Evolutionary conservation across 345 rosid species (phyloP), one percentile per base, ranked within the genome.

Genomic region (Abelmoschus esculentus): DNA sequence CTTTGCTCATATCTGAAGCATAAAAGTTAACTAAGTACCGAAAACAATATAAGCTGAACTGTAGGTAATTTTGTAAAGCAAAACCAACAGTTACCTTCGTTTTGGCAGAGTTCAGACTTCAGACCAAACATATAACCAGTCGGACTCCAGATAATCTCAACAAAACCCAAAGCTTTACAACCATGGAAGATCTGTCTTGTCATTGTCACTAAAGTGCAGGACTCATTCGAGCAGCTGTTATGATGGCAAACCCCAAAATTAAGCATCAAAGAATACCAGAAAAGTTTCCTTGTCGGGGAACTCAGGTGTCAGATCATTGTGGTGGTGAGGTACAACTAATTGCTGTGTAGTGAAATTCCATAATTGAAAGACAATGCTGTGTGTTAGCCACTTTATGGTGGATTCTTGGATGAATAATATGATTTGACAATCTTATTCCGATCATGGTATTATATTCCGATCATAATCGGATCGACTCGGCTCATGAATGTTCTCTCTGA

Each of bases 241-340:
- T 38, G 17, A 63, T 18, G 31, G 3, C 11, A 13, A 5, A n/a
- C 17, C 32, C 52, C 52, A 29, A 12, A 64, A 18, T 63, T 63
- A 40, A 40, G 52, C 67, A 63, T 63, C 52, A 42, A n/a, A 61
- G 66, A 61, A n/a, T 34, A 47, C 46, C 46, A 29, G 11, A 47
- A 47, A 53, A 54, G 15, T 13, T 38, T 38, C 58, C 11, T 34
- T 53, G 50, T 49, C 34, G 11, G 62, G 38, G 29, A 26, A 36
- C 7, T 38, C 10, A 28, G 7, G 6, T 54, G 7, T 55, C n/a
- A 8, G 57, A 18, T 17, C 56, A 7, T 14, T 17, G 71, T 53
- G 13, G 42, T 38, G 9, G 31, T 5, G 38, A 55, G 53, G 62
- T 34, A 19, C 5, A 36, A 5, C 22, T 11, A 36, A 15, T 19